These are phyloP conservation scores for Xylariaceae sp. DNA, from an alignment of 2,329 filamentous ascomycete genomes.

Conservation along the genomic window DNA sequence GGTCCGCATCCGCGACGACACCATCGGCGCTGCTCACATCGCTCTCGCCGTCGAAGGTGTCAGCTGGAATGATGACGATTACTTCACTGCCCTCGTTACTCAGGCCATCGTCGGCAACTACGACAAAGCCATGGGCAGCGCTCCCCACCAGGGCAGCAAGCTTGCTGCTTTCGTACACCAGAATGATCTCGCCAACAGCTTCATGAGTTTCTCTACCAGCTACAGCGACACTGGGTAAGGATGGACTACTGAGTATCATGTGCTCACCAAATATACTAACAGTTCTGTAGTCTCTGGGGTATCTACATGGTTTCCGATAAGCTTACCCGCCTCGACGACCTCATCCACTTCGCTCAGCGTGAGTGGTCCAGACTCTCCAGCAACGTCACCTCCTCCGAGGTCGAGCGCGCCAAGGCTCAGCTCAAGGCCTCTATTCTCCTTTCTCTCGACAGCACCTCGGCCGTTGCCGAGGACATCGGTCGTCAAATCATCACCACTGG, in stretches of 20 bases:
- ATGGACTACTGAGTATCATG: not conserved
- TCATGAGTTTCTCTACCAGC: slow-evolving; percentile 99
- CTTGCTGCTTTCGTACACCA: slow-evolving; percentile 92
- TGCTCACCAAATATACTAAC: slow-evolving; percentile 12
- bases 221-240: slow-evolving; percentile 98
- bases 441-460: slow-evolving; percentile 94
- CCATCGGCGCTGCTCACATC: slow-evolving; percentile 92
- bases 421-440: slow-evolving; percentile 97
- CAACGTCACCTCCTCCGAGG: slow-evolving; percentile 83
- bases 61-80: slow-evolving; percentile 98
- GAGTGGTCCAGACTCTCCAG: slow-evolving; percentile 95
- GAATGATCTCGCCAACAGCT: slow-evolving; percentile 96
- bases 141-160: slow-evolving; percentile 96
- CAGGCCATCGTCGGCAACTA: slow-evolving; percentile 99
- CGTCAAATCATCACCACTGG: slow-evolving; percentile 98
- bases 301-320: slow-evolving; percentile 97
- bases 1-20: slow-evolving; percentile 92
- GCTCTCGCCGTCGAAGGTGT: slow-evolving; percentile 98
- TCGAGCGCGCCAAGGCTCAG: slow-evolving; percentile 98
- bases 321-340: slow-evolving; percentile 81
- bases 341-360: slow-evolving; percentile 95
- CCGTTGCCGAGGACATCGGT: slow-evolving; percentile 96
- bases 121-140: slow-evolving; percentile 98
- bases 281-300: slow-evolving; percentile 78
- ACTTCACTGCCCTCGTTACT: slow-evolving; percentile 95